Evolutionary conservation across 768 basidiomycete genomes (phyloP), one percentile per base, ranked within the genome.

Genomic region (Mycena latifolia): DNA sequence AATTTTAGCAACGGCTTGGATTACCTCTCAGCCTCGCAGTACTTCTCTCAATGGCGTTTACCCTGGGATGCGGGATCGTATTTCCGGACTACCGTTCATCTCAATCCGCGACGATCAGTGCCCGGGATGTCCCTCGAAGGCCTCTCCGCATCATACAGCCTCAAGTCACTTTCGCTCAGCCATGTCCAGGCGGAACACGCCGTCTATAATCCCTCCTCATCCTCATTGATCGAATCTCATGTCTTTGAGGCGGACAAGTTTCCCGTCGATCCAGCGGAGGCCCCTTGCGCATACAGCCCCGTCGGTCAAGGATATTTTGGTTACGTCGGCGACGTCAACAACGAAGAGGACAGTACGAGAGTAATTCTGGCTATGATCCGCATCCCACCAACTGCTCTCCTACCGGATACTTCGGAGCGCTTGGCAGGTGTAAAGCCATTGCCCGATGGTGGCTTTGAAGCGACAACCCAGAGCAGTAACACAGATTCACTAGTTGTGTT

Each of bases 41-140:
- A 70, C 41, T 69, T 70, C 28, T 31, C 47, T 35, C 37, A 27
- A 5, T 73, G 73, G 73, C 62, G 69, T 11, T 54, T 75, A 17
- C 43, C 64, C 4, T 77, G 76, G 76, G 61, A 61, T 33, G 46
- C 48, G 3, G 76, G 75, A 11, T 61, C 70, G 10, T 76, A 76
- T 65, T 61, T 65, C 45, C 68, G 75, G 37, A 75, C 71, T 11
- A 75, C 75, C 2, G 65, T 72, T 50, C 55, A 56, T 24, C 72
- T 71, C 39, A 75, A 72, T 25, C 20, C 10, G 14, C 27, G 5
- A 5, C 31, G 37, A 43, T 24, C 48, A 17, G 66, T 63, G 9
- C 18, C 48, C 25, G 66, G 55, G 2, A 47, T 63, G 39, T 33
- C 55, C 27, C 24, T 59, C 24, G 15, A 53, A 22, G 66, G 61